Conservation (phyloP, 2,329 filamentous ascomycete genomes). For the Venturia pyrina region DNA sequence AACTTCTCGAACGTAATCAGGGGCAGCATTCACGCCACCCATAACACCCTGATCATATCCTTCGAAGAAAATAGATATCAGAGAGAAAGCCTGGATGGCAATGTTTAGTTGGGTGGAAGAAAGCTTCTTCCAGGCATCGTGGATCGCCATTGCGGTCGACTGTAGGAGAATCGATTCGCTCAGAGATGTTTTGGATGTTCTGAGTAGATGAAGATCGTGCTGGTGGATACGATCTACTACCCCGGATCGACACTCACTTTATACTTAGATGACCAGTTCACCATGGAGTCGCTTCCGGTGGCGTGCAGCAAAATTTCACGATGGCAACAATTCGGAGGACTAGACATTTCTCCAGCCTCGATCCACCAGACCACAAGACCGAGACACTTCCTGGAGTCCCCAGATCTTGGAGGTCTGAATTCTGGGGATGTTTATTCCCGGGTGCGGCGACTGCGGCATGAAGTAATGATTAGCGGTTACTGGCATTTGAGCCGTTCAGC, state of each 20-base stretch:
- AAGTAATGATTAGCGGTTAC: background rate
- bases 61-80: constrained; percentile 22
- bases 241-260: background rate
- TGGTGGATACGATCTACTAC: background rate
- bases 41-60: constrained; percentile 27
- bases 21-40: constrained; percentile 24
- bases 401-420: background rate
- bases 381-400: background rate
- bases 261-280: too few relatives aligned
- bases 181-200: background rate
- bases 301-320: background rate
- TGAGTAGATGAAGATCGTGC: background rate
- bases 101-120: background rate
- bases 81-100: background rate
- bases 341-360: background rate
- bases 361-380: background rate
- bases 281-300: too few relatives aligned
- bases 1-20: constrained; percentile 20
- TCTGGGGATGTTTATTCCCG: background rate
- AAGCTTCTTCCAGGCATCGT: background rate
- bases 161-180: background rate
- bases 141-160: background rate
- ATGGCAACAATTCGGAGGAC: background rate
- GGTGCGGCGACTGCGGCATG: background rate
- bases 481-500: background rate